These are phyloP conservation scores for Blastocystis sp. DNA, from an alignment of 352 stramenopile genomes.

Conservation along the genomic window DNA sequence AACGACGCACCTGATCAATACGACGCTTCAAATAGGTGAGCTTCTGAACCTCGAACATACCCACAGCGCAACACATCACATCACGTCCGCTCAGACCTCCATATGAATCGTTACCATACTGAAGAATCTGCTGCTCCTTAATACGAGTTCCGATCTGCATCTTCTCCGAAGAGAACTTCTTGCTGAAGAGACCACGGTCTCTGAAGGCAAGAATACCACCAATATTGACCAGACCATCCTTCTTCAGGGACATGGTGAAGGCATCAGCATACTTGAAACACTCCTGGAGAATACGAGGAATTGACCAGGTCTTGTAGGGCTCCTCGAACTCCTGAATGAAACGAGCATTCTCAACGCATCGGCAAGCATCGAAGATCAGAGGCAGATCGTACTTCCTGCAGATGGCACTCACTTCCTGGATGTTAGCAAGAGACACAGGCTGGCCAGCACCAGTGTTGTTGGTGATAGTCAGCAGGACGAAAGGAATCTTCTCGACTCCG, in stretches of 20 bases:
- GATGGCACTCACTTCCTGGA: conserved; percentile 57
- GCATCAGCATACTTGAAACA: conserved; percentile 48
- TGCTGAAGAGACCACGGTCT: conserved; percentile 50
- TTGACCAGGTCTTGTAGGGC: conserved; percentile 50
- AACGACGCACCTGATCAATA: conserved; percentile 55
- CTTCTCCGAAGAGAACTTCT: conserved; percentile 61
- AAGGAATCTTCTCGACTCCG: conserved; percentile 57
- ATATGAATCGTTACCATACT: conserved; percentile 63
- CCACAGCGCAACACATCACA: conserved; percentile 58
- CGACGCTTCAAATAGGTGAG: conserved; percentile 45
- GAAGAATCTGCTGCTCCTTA: conserved; percentile 63
- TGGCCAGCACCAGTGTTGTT: conserved; percentile 61
- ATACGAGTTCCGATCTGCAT: conserved; percentile 59
- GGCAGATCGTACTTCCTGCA: conserved; percentile 57
- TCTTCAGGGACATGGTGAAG: conserved; percentile 63
- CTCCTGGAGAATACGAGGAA: conserved; percentile 57
- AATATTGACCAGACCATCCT: conserved; percentile 63
- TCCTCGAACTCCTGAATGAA: conserved; percentile 64
- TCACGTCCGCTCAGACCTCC: conserved; percentile 60
- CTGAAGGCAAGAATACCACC: conserved; percentile 60
- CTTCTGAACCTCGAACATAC: conserved; percentile 61
- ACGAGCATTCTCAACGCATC: conserved; percentile 59
- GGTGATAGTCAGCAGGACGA: conserved; percentile 62
- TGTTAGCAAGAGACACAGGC: conserved; percentile 61
- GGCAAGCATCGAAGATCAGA: conserved; percentile 61